These are phyloP conservation scores for Favolaschia claudopus DNA, from an alignment of 768 basidiomycete species.

Conservation along the genomic window DNA sequence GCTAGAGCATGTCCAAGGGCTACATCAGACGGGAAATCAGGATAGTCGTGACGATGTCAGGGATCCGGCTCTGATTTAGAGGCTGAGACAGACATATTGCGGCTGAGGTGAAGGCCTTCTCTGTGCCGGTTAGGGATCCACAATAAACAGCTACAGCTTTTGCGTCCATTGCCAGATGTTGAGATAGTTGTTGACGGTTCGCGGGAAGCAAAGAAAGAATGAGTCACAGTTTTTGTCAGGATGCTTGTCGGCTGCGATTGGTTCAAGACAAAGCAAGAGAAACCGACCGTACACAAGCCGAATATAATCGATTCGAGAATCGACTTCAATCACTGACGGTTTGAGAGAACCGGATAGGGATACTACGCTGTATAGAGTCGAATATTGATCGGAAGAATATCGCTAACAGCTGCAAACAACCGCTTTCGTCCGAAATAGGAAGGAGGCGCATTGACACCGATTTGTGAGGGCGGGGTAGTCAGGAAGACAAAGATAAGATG, in stretches of 20 bases:
- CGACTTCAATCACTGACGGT: background rate
- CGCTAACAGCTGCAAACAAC: constrained; percentile 10
- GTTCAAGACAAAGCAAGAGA: too few species aligned
- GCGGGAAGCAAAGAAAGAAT: background rate
- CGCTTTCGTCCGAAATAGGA: constrained; percentile 5
- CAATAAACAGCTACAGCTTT: constrained; percentile 82
- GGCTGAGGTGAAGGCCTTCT: constrained; percentile 67
- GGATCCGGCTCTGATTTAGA: background rate
- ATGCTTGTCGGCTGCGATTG: too few species aligned
- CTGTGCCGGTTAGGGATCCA: constrained; percentile 74
- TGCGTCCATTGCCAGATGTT: constrained; percentile 2
- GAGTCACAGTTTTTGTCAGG: too few species aligned
- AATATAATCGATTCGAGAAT: too few species aligned
- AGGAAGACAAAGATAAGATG: too few species aligned
- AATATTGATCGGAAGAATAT: background rate
- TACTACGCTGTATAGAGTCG: too few species aligned
- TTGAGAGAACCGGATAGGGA: background rate
- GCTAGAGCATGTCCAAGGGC: constrained; percentile 82
- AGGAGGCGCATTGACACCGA: too few species aligned
- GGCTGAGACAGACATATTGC: constrained; percentile 65
- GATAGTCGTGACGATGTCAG: background rate
- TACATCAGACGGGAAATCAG: constrained; percentile 36
- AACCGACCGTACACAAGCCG: too few species aligned
- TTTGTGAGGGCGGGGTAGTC: too few species aligned
- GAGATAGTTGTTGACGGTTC: background rate